These are phyloP conservation scores for Penicillium thymicola DNA, from an alignment of 2,329 filamentous ascomycete genomes.

Conservation along the genomic window DNA sequence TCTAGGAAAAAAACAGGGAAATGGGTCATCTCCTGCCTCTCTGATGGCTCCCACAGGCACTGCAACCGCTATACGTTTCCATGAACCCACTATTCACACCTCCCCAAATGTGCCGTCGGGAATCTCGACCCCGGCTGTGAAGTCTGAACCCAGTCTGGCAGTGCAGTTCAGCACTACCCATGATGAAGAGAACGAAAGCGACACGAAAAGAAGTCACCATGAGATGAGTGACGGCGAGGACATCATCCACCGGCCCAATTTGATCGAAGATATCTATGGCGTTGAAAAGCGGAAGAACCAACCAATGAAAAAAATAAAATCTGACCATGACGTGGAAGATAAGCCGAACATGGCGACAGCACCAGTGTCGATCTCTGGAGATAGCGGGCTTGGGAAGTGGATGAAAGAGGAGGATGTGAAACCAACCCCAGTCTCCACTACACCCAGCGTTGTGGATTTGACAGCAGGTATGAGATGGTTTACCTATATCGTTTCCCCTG, in stretches of 20 bases:
- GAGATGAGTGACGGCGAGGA: conserved; percentile 34
- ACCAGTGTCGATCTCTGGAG: conserved; percentile 46
- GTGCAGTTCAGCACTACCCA: conserved; percentile 30
- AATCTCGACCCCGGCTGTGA: conserved; percentile 19
- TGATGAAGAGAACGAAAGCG: conserved; percentile 24
- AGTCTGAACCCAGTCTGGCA: conserved; percentile 20
- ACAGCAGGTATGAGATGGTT: conserved; percentile 34
- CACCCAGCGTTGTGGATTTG: conserved; percentile 47
- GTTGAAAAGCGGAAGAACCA: conserved; percentile 63
- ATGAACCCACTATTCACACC: conserved; percentile 15
- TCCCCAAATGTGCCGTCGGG: conserved; percentile 11
- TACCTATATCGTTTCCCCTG: not conserved
- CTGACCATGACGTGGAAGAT: conserved; percentile 43
- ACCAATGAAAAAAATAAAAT: conserved; percentile 65
- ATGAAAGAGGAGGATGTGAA: conserved; percentile 59
- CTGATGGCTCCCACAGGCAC: conserved; percentile 27
- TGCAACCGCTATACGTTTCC: conserved; percentile 19
- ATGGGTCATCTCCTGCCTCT: conserved; percentile 12
- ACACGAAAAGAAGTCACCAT: conserved; percentile 30
- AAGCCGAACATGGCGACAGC: conserved; percentile 45
- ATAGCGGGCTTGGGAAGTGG: conserved; percentile 61
- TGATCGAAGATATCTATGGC: conserved; percentile 74
- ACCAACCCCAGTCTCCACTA: conserved; percentile 47
- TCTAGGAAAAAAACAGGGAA: conserved; percentile 21
- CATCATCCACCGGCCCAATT: conserved; percentile 22